Percentiles rank a stretch among this genome's conserved stretches.
Conservation (phyloP, 225 moss, liverwort and hornwort genomes). For the Straminergon stramineum region DNA sequence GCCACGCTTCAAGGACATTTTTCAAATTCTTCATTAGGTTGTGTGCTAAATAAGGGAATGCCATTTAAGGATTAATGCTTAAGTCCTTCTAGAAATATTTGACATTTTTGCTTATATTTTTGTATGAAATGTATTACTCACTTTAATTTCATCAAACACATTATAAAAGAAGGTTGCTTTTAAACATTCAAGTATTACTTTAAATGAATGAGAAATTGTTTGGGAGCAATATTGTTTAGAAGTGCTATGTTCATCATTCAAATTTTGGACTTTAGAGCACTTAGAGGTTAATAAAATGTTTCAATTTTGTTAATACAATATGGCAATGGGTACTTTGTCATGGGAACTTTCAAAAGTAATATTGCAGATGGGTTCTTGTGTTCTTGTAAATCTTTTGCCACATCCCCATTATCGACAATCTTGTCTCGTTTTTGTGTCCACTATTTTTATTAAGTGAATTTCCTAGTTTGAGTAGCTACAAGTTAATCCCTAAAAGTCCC, state of each 20-base stretch:
- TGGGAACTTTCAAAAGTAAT: neutral
- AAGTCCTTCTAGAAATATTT: neutral
- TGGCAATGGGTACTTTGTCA: neutral
- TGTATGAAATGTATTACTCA: too few species aligned
- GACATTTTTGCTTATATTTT: neutral
- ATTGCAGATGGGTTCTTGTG: neutral
- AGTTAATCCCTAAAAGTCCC: neutral
- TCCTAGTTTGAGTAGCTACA: neutral
- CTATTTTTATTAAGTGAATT: neutral
- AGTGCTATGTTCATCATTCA: rapidly evolving
- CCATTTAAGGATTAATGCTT: neutral
- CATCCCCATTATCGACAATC: neutral
- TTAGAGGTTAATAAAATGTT: neutral
- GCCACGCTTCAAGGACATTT: neutral
- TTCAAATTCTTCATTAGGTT: neutral
- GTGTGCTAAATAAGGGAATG: rapidly evolving
- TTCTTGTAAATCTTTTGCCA: neutral
- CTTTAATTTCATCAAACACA: neutral
- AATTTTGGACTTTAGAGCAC: neutral
- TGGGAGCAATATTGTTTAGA: neutral
- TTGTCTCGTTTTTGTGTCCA: too few species aligned
- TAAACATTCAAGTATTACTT: neutral
- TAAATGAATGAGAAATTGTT: neutral
- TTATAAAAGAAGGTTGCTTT: neutral
- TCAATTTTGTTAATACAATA: neutral